phyloP scores from a whole-genome alignment of 371 early-diverging fungal genomes.

The Dipsacomyces acuminosporus region DNA sequence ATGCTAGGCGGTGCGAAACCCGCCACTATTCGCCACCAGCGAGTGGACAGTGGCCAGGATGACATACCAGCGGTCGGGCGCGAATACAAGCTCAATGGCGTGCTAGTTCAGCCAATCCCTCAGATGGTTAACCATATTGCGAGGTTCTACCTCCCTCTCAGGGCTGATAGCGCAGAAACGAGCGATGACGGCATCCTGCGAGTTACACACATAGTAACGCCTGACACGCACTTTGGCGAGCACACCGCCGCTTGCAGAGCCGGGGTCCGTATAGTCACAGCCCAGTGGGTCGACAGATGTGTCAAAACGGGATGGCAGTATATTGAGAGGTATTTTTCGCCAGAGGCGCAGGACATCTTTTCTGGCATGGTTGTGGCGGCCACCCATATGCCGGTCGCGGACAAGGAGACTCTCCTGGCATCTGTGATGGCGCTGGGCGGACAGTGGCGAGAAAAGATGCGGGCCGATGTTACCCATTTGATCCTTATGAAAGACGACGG shows the following conservation, averaged over 20 bases:
- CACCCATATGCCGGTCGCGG: constrained; percentile 47
- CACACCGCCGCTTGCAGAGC: constrained; percentile 22
- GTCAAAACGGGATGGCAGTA: constrained; percentile 29
- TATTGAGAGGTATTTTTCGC: constrained; percentile 36
- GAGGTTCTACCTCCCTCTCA: constrained; percentile 23
- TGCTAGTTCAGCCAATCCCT: constrained; percentile 33
- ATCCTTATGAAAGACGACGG: constrained; percentile 41
- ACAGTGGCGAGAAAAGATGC: constrained; percentile 42
- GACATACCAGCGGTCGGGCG: background rate
- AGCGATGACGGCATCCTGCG: background rate
- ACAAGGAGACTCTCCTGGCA: constrained; percentile 49
- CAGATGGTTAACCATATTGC: constrained; percentile 33
- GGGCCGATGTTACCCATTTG: constrained; percentile 53
- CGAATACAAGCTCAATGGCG: constrained; percentile 22
- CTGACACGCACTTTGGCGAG: constrained; percentile 48
- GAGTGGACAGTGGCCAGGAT: background rate
- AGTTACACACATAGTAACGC: constrained; percentile 36
- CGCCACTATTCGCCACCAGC: constrained; percentile 11
- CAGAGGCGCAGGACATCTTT: constrained; percentile 32
- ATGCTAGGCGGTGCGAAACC: constrained; percentile 23
- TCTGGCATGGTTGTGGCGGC: constrained; percentile 45
- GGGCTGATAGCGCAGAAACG: background rate
- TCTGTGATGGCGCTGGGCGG: constrained; percentile 47
- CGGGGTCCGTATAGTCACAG: constrained; percentile 39
- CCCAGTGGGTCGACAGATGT: constrained; percentile 38